Percentiles rank a stretch among this genome's conserved stretches.
Conservation (phyloP, 1,284 basidiomycete species). For the Ceratobasidium sp. region DNA sequence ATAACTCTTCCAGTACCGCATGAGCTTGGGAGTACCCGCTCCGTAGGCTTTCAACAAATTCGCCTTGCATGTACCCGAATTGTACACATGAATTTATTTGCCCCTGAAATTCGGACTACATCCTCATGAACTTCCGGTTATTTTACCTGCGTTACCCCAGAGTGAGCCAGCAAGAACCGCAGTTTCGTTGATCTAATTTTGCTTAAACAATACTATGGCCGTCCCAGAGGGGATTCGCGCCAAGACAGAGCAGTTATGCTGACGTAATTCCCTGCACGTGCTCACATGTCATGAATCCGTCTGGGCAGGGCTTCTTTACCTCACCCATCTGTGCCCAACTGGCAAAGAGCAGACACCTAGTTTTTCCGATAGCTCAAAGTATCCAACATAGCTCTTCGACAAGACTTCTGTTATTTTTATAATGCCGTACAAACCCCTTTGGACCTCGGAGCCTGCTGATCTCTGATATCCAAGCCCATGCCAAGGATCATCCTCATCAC, state of each 20-base stretch:
- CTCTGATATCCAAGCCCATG: background rate
- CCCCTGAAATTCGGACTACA: too few relatives aligned
- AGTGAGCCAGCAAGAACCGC: too few relatives aligned
- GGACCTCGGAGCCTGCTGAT: background rate
- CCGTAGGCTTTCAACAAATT: too few relatives aligned
- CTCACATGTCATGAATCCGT: background rate
- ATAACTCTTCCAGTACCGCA: too few relatives aligned
- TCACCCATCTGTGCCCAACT: background rate
- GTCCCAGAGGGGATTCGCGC: background rate
- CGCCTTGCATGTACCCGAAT: too few relatives aligned
- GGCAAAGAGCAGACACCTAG: background rate
- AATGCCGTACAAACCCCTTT: background rate
- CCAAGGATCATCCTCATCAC: background rate
- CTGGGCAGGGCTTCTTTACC: background rate
- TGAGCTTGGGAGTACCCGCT: too few relatives aligned
- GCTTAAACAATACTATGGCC: too few relatives aligned
- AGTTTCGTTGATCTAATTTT: too few relatives aligned
- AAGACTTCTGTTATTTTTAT: background rate
- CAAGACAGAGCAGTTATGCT: background rate
- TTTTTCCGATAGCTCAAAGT: background rate
- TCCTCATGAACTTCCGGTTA: too few relatives aligned
- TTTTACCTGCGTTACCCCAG: too few relatives aligned
- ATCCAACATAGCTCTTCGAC: background rate
- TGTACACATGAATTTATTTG: too few relatives aligned
- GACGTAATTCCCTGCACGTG: slow-evolving; percentile 22